Conservation (phyloP, 352 stramenopile species). For the Globisporangium takayamanum region DNA sequence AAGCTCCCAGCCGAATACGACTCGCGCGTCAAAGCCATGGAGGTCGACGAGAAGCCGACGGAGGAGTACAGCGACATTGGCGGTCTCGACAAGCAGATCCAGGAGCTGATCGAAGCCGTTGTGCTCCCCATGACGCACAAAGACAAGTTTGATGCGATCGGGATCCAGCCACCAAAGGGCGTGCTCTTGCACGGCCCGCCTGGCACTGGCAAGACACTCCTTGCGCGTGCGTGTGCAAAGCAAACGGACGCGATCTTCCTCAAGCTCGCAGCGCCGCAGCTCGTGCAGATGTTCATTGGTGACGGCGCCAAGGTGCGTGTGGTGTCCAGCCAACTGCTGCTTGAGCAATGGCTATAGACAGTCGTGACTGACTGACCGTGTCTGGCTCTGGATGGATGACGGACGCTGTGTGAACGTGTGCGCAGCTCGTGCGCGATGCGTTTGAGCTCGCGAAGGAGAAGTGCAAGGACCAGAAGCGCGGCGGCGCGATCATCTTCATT, state of each 20-base stretch:
- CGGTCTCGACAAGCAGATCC: slow-evolving; percentile 97
- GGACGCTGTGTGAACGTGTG: not conserved
- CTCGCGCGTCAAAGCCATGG: slow-evolving; percentile 97
- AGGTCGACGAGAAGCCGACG: slow-evolving; percentile 92
- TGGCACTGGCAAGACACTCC: slow-evolving; percentile 97
- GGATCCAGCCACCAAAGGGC: slow-evolving; percentile 95
- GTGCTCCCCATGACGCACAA: slow-evolving; percentile 98
- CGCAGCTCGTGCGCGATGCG: slow-evolving; percentile 94
- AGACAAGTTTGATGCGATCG: slow-evolving; percentile 97
- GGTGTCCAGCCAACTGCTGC: not conserved
- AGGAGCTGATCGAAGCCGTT: slow-evolving; percentile 97
- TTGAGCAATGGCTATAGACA: not conserved
- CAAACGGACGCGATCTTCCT: slow-evolving; percentile 98
- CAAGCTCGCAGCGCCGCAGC: slow-evolving; percentile 96
- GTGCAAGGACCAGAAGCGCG: slow-evolving; percentile 82
- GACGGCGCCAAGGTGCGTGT: slow-evolving; percentile 89
- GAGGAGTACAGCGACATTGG: slow-evolving; percentile 96
- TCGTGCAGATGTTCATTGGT: slow-evolving; percentile 99
- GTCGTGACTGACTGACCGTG: not conserved
- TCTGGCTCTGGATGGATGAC: not conserved
- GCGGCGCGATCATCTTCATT: slow-evolving; percentile 99
- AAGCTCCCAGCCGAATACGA: slow-evolving; percentile 99
- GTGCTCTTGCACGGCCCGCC: slow-evolving; percentile 95
- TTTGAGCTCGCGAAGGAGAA: slow-evolving; percentile 96
- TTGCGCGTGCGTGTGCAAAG: slow-evolving; percentile 97